Conservation (phyloP, 225 moss, liverwort and hornwort genomes). For the Anthoceros angustus region DNA sequence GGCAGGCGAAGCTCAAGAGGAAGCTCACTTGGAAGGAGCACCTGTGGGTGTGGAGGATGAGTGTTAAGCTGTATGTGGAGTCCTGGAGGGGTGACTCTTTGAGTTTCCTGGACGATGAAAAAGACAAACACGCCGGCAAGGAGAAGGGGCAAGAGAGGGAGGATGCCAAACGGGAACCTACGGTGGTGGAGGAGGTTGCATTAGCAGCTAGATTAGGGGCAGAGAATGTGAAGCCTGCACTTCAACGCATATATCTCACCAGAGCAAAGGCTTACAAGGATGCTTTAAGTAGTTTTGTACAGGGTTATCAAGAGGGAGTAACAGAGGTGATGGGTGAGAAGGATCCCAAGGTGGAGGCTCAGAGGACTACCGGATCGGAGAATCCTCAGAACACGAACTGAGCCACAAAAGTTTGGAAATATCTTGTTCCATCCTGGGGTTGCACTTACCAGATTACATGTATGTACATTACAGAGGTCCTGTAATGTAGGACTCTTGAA, state of each 20-base stretch:
- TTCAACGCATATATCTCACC: constrained; percentile 82
- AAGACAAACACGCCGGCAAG: constrained; percentile 33
- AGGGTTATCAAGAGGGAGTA: constrained; percentile 80
- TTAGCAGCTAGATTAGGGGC: constrained; percentile 70
- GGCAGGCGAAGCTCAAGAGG: constrained; percentile 36
- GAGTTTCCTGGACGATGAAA: constrained; percentile 23
- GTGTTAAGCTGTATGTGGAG: constrained; percentile 33
- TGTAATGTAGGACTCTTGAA: too few relatives aligned
- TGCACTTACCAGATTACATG: too few relatives aligned
- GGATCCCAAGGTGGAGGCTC: background rate
- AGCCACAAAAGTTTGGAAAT: too few relatives aligned
- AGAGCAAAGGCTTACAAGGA: constrained; percentile 78
- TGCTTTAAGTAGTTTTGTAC: constrained; percentile 66
- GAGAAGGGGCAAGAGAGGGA: constrained; percentile 22
- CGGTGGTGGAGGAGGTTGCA: constrained; percentile 70
- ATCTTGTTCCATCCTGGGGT: too few relatives aligned
- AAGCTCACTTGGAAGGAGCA: constrained; percentile 49
- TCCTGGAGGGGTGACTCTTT: constrained; percentile 40
- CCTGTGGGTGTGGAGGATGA: constrained; percentile 24
- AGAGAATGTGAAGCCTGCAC: constrained; percentile 60
- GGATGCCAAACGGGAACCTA: constrained; percentile 24
- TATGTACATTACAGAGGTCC: too few relatives aligned
- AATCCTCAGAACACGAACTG: too few relatives aligned
- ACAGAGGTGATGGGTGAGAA: constrained; percentile 35
- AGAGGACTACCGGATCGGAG: too few relatives aligned